Percentiles rank a stretch among this genome's conserved stretches.
Conservation (phyloP, 495 filamentous ascomycete species). For the Darksidea phi region DNA sequence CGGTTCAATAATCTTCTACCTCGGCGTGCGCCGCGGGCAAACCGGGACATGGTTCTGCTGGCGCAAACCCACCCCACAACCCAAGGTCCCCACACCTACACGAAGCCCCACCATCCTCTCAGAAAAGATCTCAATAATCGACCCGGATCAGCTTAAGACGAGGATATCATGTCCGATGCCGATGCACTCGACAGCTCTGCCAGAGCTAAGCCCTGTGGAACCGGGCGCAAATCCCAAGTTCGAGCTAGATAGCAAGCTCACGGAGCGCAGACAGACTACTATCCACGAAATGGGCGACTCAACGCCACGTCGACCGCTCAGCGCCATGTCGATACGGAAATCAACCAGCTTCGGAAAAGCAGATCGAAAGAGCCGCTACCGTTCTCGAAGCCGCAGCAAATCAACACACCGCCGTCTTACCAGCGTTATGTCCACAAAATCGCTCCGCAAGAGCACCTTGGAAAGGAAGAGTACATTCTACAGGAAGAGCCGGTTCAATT, state of each 20-base stretch:
- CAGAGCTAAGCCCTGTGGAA: neutral
- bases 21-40: neutral
- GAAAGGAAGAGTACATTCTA: no score
- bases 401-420: no score
- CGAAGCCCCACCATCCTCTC: neutral
- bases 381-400: no score
- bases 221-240: neutral
- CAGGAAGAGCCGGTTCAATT: no score
- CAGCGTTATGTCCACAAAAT: no score
- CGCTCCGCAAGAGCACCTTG: no score
- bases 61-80: neutral
- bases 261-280: neutral
- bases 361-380: neutral
- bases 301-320: neutral
- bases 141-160: neutral
- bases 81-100: neutral
- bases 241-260: neutral
- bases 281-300: neutral
- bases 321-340: neutral
- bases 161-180: neutral
- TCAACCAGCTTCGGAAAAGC: neutral
- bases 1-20: neutral
- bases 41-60: neutral
- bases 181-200: neutral
- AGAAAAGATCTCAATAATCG: neutral